phyloP scores from a whole-genome alignment of 148 eudicot species.

The Rhododendron vialii region DNA sequence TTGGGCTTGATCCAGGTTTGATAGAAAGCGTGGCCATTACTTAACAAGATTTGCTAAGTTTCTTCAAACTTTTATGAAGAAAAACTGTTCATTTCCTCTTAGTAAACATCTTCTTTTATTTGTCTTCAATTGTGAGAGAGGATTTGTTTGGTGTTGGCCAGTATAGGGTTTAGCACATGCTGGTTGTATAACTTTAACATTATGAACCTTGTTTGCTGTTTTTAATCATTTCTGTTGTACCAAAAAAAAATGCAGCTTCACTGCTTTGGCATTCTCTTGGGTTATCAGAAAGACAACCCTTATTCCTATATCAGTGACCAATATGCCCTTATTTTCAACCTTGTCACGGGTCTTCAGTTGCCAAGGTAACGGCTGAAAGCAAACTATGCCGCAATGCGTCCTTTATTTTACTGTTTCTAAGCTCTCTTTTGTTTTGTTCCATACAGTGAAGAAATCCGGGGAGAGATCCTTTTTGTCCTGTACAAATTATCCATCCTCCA shows the following conservation, averaged over 20 bases:
- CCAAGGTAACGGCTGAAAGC: slow-evolving; percentile 52
- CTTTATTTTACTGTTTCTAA: not conserved
- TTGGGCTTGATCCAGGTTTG: not conserved
- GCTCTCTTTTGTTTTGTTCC: slow-evolving; percentile 1
- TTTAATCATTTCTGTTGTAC: not conserved
- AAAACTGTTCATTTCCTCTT: not conserved
- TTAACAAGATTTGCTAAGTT: not conserved
- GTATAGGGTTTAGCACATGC: no score
- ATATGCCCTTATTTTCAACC: slow-evolving; percentile 63
- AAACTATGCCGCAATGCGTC: not conserved
- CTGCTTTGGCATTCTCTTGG: slow-evolving; percentile 86
- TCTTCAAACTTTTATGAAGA: not conserved
- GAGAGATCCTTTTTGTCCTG: slow-evolving; percentile 86
- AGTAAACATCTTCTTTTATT: not conserved
- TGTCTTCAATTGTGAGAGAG: slow-evolving; percentile 1
- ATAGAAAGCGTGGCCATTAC: not conserved
- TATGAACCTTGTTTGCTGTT: not conserved
- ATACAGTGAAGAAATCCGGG: slow-evolving; percentile 83
- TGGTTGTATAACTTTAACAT: no score
- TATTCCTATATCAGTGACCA: slow-evolving; percentile 51
- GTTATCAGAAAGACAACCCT: slow-evolving; percentile 41
- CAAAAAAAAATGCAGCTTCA: slow-evolving; percentile 53
- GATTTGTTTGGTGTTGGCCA: not conserved
- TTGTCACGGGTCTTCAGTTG: slow-evolving; percentile 79
- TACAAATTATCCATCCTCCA: slow-evolving; percentile 63